Evolutionary conservation across 1,284 basidiomycete species (phyloP), one percentile per base, ranked within the genome.

Genomic region (Ceratobasidium papillatum): DNA sequence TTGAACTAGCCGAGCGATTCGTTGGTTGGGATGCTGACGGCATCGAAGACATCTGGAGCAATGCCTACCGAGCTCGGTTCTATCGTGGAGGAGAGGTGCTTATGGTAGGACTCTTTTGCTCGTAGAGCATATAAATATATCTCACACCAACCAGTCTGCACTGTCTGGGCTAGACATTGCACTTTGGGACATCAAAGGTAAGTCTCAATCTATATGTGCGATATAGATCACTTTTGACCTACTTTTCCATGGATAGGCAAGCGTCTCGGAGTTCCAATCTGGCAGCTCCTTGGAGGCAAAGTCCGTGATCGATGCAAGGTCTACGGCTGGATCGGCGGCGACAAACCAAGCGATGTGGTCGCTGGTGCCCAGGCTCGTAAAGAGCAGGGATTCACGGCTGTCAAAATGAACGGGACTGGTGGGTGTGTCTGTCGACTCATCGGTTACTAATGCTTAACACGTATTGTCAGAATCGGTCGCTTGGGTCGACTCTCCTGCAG

Each of bases 341-440:
- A 94, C 81, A 84, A 87, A 63, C 90, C 91, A 0, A 82, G 81
- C 19, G 89, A 90, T 77, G 89, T 93, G 0, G 81, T 87, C 36
- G 86, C 86, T 43, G 88, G 88, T 74, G 91, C 92, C 2, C 83
- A 85, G 75, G 83, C 82, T 19, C 85, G 92, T 27, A 90, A 90
- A 78, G 84, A 83, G 17, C 89, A 93, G 80, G 91, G 91, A 2
- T 93, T 94, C 81, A 90, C 88, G 0, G 88, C 89, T 1, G 91
- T 94, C 59, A 91, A 91, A 84, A 93, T 92, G 91, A 93, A 94
- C 79, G 91, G 85, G 8, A 89, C 87, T 14, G 85, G 88, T 86
- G 74, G 49, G 81, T 61, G 11, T 22, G 22, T 45, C n/a, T 9
- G 38, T 19, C 22, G 38, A 75, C 45, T 36, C 71, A 7, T 3